Evolutionary conservation across 1,284 basidiomycete species (phyloP).

Genomic region (Puccinia novopanici): DNA sequence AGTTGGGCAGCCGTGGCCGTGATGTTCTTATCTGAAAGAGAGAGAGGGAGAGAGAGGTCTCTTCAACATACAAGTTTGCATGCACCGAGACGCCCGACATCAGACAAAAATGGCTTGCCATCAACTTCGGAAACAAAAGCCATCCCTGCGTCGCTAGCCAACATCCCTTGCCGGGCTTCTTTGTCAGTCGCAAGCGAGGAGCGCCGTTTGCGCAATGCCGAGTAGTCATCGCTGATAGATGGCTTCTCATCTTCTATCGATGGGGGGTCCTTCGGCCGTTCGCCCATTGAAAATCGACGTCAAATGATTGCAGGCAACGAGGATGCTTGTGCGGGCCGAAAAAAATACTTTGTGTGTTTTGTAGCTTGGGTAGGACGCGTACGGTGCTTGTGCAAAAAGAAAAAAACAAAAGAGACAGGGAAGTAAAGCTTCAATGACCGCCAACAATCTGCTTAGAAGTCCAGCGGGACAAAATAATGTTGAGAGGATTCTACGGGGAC

Average conservation of each 20-base stretch:
- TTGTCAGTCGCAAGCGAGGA: conserved; percentile 26
- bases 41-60: background rate
- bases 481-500: background rate
- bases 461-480: background rate
- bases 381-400: too few relatives aligned
- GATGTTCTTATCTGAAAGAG: conserved; percentile 18
- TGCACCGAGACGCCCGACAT: background rate
- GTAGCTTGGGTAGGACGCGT: background rate
- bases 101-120: background rate
- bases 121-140: conserved; percentile 29
- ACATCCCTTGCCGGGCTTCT: conserved; percentile 12
- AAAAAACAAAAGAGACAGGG: too few relatives aligned
- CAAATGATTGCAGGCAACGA: background rate
- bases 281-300: background rate
- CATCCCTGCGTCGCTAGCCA: conserved; percentile 24
- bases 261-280: background rate
- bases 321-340: too few relatives aligned
- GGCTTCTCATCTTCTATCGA: conserved; percentile 16
- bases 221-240: background rate
- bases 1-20: conserved; percentile 26
- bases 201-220: background rate
- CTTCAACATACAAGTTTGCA: background rate
- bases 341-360: background rate
- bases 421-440: background rate
- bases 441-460: background rate